Evolutionary conservation across 2,329 filamentous ascomycete genomes (phyloP).

Genomic region (Trematosphaeria pertusa): DNA sequence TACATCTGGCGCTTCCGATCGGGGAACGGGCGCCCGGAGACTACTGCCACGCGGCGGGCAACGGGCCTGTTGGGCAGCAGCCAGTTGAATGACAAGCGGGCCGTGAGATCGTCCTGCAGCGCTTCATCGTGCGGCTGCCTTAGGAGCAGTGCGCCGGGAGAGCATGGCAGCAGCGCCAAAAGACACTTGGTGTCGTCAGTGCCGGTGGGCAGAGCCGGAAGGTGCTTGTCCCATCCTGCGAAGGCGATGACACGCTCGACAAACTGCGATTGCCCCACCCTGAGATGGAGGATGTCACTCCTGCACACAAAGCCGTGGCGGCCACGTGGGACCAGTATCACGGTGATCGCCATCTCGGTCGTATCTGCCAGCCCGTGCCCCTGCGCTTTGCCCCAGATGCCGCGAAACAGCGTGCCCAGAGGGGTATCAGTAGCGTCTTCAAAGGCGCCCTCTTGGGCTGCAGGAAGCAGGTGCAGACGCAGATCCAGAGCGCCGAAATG

Average conservation of each 20-base stretch:
- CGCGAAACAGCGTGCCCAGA: too few relatives aligned
- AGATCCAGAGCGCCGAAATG: too few relatives aligned
- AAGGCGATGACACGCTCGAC: not conserved
- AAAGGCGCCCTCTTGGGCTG: too few relatives aligned
- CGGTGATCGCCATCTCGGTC: not conserved
- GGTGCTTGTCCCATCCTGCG: not conserved
- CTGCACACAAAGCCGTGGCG: not conserved
- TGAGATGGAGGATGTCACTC: not conserved
- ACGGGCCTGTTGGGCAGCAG: constrained; percentile 1
- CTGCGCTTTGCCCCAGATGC: not conserved
- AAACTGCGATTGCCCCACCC: not conserved
- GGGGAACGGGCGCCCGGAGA: not conserved
- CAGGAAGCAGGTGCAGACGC: too few relatives aligned
- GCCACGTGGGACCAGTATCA: not conserved
- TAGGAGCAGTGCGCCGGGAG: not conserved
- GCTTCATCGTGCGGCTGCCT: not conserved
- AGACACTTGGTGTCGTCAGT: not conserved
- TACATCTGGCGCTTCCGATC: constrained; percentile 2
- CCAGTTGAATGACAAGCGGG: constrained; percentile 24
- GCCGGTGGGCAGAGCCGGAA: not conserved
- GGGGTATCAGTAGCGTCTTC: too few relatives aligned
- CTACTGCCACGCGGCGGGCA: constrained; percentile 9
- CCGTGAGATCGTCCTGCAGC: not conserved
- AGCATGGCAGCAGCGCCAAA: not conserved
- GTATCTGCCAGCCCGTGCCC: not conserved